These are phyloP conservation scores for Pholiota molesta DNA, from an alignment of 768 basidiomycete species.

Conservation along the genomic window DNA sequence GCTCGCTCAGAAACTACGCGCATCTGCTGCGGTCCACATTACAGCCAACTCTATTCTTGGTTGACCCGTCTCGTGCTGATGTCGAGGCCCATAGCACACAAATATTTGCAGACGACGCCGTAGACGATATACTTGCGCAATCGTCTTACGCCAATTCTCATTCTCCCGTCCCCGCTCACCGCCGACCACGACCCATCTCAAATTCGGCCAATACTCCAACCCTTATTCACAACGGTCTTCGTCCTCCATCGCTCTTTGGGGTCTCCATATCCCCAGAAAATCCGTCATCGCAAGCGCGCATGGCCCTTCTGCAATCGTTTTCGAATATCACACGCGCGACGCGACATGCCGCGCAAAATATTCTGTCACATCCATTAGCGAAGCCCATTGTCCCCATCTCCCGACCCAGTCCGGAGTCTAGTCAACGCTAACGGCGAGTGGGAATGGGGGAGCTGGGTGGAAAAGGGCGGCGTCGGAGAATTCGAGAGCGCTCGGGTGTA, in stretches of 20 bases:
- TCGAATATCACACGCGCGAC: conserved; percentile 94
- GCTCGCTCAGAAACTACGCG: conserved; percentile 72
- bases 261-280: conserved; percentile 54
- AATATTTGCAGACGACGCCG: conserved; percentile 83
- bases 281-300: conserved; percentile 68
- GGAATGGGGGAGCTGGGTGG: conserved; percentile 94
- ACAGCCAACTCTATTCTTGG: conserved; percentile 83
- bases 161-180: conserved; percentile 84
- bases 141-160: conserved; percentile 77
- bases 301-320: conserved; percentile 90
- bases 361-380: conserved; percentile 93
- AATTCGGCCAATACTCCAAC: conserved; percentile 35
- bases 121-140: conserved; percentile 83
- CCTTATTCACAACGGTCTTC: conserved; percentile 72
- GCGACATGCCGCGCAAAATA: conserved; percentile 91
- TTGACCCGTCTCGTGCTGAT: conserved; percentile 93
- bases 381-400: conserved; percentile 96
- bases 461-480: conserved; percentile 91
- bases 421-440: conserved; percentile 90
- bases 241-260: conserved; percentile 81
- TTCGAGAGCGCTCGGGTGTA: conserved; percentile 97
- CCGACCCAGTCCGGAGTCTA: conserved; percentile 89
- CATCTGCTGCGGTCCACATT: conserved; percentile 85
- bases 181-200: conserved; percentile 70
- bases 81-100: conserved; percentile 88